These are phyloP conservation scores for Circinella umbellata DNA, from an alignment of 371 early-diverging fungal genomes.

Conservation along the genomic window DNA sequence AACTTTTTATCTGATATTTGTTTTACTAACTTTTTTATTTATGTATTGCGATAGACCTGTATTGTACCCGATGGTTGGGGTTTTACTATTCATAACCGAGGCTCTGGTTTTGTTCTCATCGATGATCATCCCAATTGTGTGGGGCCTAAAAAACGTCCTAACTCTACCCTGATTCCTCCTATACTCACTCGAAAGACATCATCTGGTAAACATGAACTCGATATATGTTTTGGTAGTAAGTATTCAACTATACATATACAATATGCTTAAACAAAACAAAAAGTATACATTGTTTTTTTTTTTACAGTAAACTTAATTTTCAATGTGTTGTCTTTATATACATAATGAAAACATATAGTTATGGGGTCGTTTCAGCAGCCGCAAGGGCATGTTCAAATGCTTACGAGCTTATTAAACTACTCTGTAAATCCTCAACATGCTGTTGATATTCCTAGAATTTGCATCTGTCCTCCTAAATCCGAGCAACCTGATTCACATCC, in stretches of 20 bases:
- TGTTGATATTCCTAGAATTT: conserved; percentile 76
- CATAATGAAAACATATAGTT: conserved; percentile 21
- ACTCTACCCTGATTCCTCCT: conserved; percentile 85
- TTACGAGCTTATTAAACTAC: conserved; percentile 69
- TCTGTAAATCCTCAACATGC: conserved; percentile 68
- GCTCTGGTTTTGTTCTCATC: conserved; percentile 68
- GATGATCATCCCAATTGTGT: conserved; percentile 70
- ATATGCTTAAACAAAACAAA: no score
- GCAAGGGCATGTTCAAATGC: conserved; percentile 86
- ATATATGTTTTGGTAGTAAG: conserved; percentile 58
- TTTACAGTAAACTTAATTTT: no score
- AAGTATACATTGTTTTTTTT: neutral
- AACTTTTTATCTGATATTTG: no score
- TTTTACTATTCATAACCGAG: conserved; percentile 79
- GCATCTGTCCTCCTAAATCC: conserved; percentile 44
- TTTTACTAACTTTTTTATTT: no score
- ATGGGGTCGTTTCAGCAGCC: conserved; percentile 76
- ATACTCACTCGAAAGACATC: conserved; percentile 55
- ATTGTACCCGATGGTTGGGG: conserved; percentile 70
- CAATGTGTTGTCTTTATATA: no score
- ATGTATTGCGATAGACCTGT: conserved; percentile 25
- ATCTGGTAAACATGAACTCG: conserved; percentile 43
- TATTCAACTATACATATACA: no score
- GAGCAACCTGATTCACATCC: no score
- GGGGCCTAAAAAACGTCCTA: conserved; percentile 76